phyloP scores from a whole-genome alignment of 768 basidiomycete genomes.

The Trametes cinnabarina region DNA sequence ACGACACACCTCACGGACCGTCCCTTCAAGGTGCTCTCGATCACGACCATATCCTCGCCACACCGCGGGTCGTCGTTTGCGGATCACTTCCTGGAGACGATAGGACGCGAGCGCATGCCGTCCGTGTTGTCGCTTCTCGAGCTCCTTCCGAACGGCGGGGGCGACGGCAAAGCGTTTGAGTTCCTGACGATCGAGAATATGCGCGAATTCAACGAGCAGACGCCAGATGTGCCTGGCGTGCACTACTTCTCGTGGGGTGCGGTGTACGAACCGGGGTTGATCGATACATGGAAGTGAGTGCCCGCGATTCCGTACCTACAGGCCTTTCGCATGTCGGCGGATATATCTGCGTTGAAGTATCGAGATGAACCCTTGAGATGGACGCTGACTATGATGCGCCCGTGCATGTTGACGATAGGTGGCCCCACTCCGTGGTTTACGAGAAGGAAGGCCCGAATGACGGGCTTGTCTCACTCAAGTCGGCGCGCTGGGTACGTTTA shows the following conservation, averaged over 20 bases:
- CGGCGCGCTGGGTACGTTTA: conserved; percentile 71
- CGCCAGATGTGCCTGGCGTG: conserved; percentile 74
- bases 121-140: conserved; percentile 74
- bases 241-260: conserved; percentile 97
- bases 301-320: not conserved
- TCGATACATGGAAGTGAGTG: conserved; percentile 81
- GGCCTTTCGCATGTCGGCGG: not conserved
- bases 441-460: conserved; percentile 93
- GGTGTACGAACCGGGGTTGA: conserved; percentile 78
- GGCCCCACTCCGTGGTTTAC: conserved; percentile 76
- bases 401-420: conserved; percentile 29
- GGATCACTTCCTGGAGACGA: conserved; percentile 77
- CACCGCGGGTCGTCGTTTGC: conserved; percentile 94
- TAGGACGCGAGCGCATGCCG: conserved; percentile 67
- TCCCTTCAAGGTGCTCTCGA: conserved; percentile 76
- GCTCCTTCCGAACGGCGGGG: conserved; percentile 85
- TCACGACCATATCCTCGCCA: conserved; percentile 94
- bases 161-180: conserved; percentile 93
- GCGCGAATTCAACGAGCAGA: conserved; percentile 84
- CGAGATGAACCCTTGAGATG: not conserved
- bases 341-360: not conserved
- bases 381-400: not conserved
- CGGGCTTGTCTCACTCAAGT: conserved; percentile 86
- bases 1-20: conserved; percentile 78
- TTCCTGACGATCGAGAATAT: conserved; percentile 83